Evolutionary conservation across 2,329 filamentous ascomycete genomes (phyloP).

Genomic region (Aspergillus flavus): DNA sequence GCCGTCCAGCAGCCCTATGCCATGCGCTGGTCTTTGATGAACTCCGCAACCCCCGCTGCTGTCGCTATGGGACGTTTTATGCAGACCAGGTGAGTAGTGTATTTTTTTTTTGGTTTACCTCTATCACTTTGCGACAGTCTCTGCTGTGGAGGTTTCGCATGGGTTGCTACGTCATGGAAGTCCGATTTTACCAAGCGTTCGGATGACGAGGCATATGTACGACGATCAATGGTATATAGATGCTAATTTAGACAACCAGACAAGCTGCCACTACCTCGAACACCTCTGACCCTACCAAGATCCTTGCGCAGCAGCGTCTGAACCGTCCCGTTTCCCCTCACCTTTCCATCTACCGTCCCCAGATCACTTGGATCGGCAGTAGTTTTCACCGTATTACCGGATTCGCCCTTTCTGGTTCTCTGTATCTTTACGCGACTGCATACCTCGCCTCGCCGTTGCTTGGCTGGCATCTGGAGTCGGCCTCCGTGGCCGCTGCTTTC

Average conservation of each 20-base stretch:
- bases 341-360: conserved; percentile 79
- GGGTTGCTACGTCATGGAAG: conserved; percentile 31
- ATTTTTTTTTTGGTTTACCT: not conserved
- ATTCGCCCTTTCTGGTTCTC: conserved; percentile 66
- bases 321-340: conserved; percentile 83
- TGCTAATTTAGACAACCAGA: conserved; percentile 25
- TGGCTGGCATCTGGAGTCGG: conserved; percentile 70
- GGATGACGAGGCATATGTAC: not conserved
- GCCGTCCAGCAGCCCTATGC: conserved; percentile 48
- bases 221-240: not conserved
- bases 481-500: conserved; percentile 65
- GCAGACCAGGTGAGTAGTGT: conserved; percentile 46
- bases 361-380: conserved; percentile 81
- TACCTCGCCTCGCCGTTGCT: conserved; percentile 80
- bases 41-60: conserved; percentile 46
- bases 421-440: conserved; percentile 78
- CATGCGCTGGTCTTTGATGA: conserved; percentile 46
- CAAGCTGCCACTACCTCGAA: conserved; percentile 33
- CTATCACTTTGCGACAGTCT: not conserved
- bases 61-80: conserved; percentile 46
- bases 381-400: conserved; percentile 85
- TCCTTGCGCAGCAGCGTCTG: conserved; percentile 80
- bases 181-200: not conserved
- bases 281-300: conserved; percentile 43
- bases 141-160: conserved; percentile 1